Evolutionary conservation across 2,329 filamentous ascomycete genomes (phyloP).

Genomic region (Ophiostoma perfectum): DNA sequence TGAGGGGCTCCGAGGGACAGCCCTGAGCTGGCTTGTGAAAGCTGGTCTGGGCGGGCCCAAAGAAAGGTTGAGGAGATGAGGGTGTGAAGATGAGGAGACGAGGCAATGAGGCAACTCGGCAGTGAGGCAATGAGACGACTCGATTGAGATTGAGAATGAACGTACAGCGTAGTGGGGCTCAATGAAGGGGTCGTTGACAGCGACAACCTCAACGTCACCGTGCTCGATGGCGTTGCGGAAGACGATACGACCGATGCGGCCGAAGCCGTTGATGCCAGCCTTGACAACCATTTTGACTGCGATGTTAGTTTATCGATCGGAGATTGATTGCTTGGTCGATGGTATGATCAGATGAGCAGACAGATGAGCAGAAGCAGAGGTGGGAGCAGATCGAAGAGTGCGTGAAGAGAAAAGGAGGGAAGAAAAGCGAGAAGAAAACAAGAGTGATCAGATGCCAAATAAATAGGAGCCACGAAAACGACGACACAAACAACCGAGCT

Average conservation of each 20-base stretch:
- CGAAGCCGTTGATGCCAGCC: conserved; percentile 99
- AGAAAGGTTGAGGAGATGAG: too few species aligned
- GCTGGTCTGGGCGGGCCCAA: too few species aligned
- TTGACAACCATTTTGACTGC: conserved; percentile 51
- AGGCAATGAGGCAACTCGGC: not conserved
- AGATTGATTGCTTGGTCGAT: not conserved
- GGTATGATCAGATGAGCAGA: not conserved
- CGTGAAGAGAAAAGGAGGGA: conserved; percentile 13
- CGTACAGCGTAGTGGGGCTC: conserved; percentile 94
- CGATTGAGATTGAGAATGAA: conserved; percentile 31
- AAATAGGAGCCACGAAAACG: too few species aligned
- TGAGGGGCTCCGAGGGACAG: not conserved
- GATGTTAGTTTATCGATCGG: conserved; percentile 25
- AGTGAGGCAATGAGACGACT: not conserved
- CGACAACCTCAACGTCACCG: conserved; percentile 83
- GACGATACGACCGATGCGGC: conserved; percentile 98
- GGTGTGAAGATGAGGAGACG: not conserved
- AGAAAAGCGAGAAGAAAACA: not conserved
- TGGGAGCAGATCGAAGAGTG: not conserved
- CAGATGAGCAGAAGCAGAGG: not conserved
- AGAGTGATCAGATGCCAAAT: not conserved
- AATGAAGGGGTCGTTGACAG: conserved; percentile 99
- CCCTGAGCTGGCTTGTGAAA: not conserved
- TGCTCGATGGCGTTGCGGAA: conserved; percentile 97
- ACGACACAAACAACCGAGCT: conserved; percentile 4